These are phyloP conservation scores for Trametes cinnabarina DNA, from an alignment of 768 basidiomycete species.

Conservation along the genomic window DNA sequence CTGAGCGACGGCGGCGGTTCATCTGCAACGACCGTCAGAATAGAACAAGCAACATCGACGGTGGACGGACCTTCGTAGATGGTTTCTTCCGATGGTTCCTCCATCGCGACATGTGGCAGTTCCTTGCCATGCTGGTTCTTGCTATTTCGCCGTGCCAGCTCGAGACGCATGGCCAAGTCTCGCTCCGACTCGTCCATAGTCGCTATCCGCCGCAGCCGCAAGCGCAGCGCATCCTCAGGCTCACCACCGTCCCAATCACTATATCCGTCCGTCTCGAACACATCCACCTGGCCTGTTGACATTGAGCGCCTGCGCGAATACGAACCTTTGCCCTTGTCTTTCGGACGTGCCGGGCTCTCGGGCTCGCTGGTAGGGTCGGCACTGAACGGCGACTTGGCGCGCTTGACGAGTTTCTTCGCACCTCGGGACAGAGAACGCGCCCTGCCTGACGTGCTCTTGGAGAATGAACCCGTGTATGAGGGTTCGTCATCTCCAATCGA, in stretches of 20 bases:
- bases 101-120: constrained; percentile 39
- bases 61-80: constrained; percentile 72
- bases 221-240: background rate
- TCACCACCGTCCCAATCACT: constrained; percentile 31
- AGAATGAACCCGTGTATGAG: constrained; percentile 26
- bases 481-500: constrained; percentile 62
- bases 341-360: constrained; percentile 19
- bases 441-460: constrained; percentile 34
- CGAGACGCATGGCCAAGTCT: constrained; percentile 74
- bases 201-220: background rate
- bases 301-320: constrained; percentile 29
- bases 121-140: constrained; percentile 62
- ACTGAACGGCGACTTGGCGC: constrained; percentile 42
- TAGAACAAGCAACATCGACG: constrained; percentile 7
- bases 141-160: constrained; percentile 83
- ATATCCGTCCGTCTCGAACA: constrained; percentile 25
- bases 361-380: constrained; percentile 33
- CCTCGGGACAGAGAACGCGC: constrained; percentile 30
- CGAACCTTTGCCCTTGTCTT: constrained; percentile 6
- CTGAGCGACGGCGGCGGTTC: constrained; percentile 55
- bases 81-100: constrained; percentile 55
- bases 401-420: constrained; percentile 51
- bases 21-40: constrained; percentile 40
- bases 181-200: constrained; percentile 65
- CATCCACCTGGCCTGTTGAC: constrained; percentile 1